Conservation (phyloP, 2,329 filamentous ascomycete species). For the Fusarium heterosporum region DNA sequence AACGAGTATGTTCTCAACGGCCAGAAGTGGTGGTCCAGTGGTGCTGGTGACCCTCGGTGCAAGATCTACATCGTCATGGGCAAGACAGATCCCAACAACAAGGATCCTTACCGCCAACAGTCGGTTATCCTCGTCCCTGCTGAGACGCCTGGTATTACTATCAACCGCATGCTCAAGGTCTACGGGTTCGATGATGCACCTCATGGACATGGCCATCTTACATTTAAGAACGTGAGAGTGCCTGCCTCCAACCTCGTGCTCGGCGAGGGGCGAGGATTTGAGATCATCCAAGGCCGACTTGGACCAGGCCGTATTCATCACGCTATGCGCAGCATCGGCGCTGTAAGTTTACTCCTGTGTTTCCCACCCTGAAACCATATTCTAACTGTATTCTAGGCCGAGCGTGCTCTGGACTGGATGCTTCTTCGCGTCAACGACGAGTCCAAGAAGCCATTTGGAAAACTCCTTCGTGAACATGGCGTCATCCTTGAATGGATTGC, state of each 20-base stretch:
- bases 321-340: slow-evolving; percentile 94
- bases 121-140: slow-evolving; percentile 92
- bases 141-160: slow-evolving; percentile 84
- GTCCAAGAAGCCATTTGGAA: slow-evolving; percentile 89
- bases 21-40: slow-evolving; percentile 99
- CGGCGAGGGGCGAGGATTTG: slow-evolving; percentile 93
- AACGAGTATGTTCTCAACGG: slow-evolving; percentile 93
- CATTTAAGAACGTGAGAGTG: slow-evolving; percentile 89
- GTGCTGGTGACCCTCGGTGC: slow-evolving; percentile 92
- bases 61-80: slow-evolving; percentile 97
- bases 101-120: slow-evolving; percentile 87
- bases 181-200: slow-evolving; percentile 99
- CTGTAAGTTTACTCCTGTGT: slow-evolving; percentile 60
- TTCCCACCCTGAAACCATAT: too few relatives aligned
- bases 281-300: slow-evolving; percentile 97
- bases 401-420: slow-evolving; percentile 94
- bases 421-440: slow-evolving; percentile 94
- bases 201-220: slow-evolving; percentile 94
- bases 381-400: slow-evolving; percentile 64
- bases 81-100: slow-evolving; percentile 82
- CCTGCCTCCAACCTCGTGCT: slow-evolving; percentile 87
- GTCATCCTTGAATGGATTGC: slow-evolving; percentile 97
- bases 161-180: slow-evolving; percentile 92
- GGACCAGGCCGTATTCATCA: slow-evolving; percentile 98
- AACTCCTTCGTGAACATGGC: slow-evolving; percentile 87